Conservation (phyloP, 148 eudicot species). For the Cornus florida region DNA sequence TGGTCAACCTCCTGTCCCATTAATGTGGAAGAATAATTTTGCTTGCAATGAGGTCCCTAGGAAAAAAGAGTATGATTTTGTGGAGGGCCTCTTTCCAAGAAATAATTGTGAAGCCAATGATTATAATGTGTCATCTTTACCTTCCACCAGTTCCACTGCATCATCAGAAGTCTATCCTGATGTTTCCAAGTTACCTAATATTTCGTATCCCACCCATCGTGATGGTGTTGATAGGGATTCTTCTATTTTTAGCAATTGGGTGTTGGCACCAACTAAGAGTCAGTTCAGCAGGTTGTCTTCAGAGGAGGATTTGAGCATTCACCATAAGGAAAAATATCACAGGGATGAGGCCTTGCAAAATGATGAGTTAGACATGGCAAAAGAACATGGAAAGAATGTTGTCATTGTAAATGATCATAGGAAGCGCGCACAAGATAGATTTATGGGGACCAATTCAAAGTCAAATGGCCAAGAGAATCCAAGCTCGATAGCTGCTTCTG, state of each 20-base stretch:
- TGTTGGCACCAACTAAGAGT: slow-evolving; percentile 21
- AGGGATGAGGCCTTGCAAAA: slow-evolving; percentile 19
- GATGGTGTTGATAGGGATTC: slow-evolving; percentile 25
- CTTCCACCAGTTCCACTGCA: slow-evolving; percentile 40
- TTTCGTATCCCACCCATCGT: slow-evolving; percentile 17
- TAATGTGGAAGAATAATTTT: slow-evolving; percentile 77
- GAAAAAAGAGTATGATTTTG: slow-evolving; percentile 52
- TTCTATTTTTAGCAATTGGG: slow-evolving; percentile 23
- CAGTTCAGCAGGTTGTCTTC: slow-evolving; percentile 22
- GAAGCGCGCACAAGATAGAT: slow-evolving; percentile 37
- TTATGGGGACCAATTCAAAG: slow-evolving; percentile 38
- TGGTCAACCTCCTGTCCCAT: slow-evolving; percentile 67
- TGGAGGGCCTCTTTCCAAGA: slow-evolving; percentile 43
- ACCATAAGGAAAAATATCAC: slow-evolving; percentile 18
- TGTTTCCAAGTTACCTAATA: slow-evolving; percentile 28
- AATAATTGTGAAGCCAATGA: slow-evolving; percentile 37
- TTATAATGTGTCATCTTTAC: slow-evolving; percentile 40
- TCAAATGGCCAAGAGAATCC: slow-evolving; percentile 39
- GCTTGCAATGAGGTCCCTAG: slow-evolving; percentile 63
- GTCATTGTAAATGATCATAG: slow-evolving; percentile 29
- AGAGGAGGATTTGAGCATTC: slow-evolving; percentile 22
- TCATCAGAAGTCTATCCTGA: slow-evolving; percentile 36
- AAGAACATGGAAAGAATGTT: slow-evolving; percentile 25
- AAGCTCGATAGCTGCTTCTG: slow-evolving; percentile 30
- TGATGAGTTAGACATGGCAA: slow-evolving; percentile 23